A percentile compares a stretch with the other conserved stretches of the same genome.
Conservation (phyloP, 495 filamentous ascomycete species). For the Penicillium cinerascens region DNA sequence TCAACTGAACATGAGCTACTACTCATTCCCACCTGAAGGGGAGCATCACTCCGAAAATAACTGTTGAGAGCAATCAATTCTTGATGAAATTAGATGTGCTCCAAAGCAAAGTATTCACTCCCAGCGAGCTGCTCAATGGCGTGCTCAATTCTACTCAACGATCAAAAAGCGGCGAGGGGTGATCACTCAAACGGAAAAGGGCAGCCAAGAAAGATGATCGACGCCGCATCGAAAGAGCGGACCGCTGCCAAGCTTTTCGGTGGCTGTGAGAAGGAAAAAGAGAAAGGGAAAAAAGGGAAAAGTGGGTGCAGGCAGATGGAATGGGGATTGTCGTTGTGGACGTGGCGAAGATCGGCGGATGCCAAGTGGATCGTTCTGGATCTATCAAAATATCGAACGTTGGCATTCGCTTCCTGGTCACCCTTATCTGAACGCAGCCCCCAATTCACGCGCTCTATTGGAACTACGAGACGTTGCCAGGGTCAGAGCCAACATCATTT, state of each 20-base stretch:
- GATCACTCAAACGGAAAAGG: too few species aligned
- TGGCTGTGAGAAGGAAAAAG: constrained; percentile 20
- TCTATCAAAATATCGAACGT: not conserved
- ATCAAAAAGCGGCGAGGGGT: too few species aligned
- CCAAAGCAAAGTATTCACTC: too few species aligned
- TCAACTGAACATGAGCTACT: too few species aligned
- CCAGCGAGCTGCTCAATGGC: too few species aligned
- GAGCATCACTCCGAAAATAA: too few species aligned
- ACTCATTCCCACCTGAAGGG: too few species aligned
- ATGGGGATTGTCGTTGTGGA: not conserved
- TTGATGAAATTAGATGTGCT: too few species aligned
- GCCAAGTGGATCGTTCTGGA: not conserved
- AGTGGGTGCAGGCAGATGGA: not conserved
- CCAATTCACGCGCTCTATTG: constrained; percentile 18
- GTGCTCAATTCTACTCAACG: too few species aligned
- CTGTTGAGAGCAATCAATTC: too few species aligned
- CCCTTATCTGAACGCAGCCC: constrained; percentile 21
- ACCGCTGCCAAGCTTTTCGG: constrained; percentile 39
- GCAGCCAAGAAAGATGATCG: constrained; percentile 37
- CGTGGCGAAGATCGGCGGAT: not conserved
- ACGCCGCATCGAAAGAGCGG: constrained; percentile 26
- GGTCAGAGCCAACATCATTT: constrained; percentile 3
- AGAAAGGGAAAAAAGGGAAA: not conserved
- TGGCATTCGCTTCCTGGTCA: not conserved
- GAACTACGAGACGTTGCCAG: constrained; percentile 12